Base-by-base conservation (phyloP, 805 yeast species). In the Nakazawaea wyomingensis region DNA sequence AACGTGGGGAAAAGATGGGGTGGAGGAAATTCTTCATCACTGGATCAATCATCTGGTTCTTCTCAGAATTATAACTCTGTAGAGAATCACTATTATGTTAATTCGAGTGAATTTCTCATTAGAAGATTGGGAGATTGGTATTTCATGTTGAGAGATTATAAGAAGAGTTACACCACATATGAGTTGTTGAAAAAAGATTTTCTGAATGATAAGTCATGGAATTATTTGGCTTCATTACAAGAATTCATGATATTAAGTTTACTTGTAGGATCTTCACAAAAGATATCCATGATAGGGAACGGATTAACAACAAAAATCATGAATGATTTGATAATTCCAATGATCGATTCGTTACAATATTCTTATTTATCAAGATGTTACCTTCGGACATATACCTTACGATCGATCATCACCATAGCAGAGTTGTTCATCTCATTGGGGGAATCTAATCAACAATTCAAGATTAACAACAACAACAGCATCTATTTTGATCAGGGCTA, bases 91-190 rank as follows among this genome's bases (percentile, higher is more conserved):
- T 89, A 88, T 55, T 62, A 74, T 34, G 75, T 78, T 9, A 67
- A 74, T 2, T 68, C 88, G 0, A 72, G 81, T 1, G 96, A 88
- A 52, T 84, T 86, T 56, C 70, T 77, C 34, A 70, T 89, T 21
- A 69, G 98, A 39, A 83, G 85, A 55, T 66, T 91, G 21, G 98
- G 95, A 0, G 99, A 93, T 59, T 87, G 95, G 87, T 80, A 89
- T 5, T 79, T 91, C 54, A 86, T 93, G 80, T 63, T 90, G n/a
- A 76, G 89, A 29, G 96, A 93, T 64, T 91, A 84, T 68, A 81
- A 82, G 57, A 80, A 78, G 45, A 93, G 97, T 3, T 82, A 84
- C 54, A 69, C 85, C 1, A 84, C 88, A 1, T 91, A 91, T 58
- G 98, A 91, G 47, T 59, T 86, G 39, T 71, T 88, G 30, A 82